Conservation (phyloP, 768 basidiomycete species). For the Leccinum disarticulatum region DNA sequence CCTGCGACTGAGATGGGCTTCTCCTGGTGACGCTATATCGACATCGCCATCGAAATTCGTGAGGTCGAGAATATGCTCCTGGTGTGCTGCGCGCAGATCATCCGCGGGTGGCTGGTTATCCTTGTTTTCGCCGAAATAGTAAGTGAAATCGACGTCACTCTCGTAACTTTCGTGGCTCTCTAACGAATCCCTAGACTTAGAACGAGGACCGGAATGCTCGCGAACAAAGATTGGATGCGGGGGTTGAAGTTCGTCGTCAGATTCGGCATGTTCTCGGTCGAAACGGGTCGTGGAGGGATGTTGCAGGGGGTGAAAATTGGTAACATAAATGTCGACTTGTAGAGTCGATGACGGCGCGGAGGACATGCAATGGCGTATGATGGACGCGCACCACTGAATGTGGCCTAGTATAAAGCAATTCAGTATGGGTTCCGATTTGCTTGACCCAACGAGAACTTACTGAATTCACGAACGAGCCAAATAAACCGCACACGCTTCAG, state of each 20-base stretch:
- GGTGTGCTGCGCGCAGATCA: slow-evolving; percentile 39
- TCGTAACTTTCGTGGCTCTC: slow-evolving; percentile 33
- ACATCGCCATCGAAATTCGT: slow-evolving; percentile 81
- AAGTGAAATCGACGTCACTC: slow-evolving; percentile 42
- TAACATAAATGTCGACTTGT: slow-evolving; percentile 74
- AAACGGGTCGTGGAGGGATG: slow-evolving; percentile 5
- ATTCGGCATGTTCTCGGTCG: slow-evolving; percentile 1
- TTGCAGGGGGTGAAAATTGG: slow-evolving; percentile 43
- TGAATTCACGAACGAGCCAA: slow-evolving; percentile 76
- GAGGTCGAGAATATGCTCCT: slow-evolving; percentile 57
- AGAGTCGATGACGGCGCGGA: slow-evolving; percentile 49
- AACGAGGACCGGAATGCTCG: slow-evolving; percentile 6
- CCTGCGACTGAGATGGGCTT: slow-evolving; percentile 48
- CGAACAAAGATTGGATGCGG: slow-evolving; percentile 35
- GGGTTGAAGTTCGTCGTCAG: slow-evolving; percentile 32
- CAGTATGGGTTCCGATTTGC: not conserved
- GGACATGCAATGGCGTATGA: slow-evolving; percentile 60
- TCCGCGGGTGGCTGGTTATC: slow-evolving; percentile 30
- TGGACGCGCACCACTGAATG: slow-evolving; percentile 72
- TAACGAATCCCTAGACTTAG: slow-evolving; percentile 26
- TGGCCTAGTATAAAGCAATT: slow-evolving; percentile 48
- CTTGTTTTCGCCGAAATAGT: slow-evolving; percentile 39
- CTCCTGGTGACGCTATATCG: slow-evolving; percentile 56
- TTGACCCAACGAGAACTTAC: slow-evolving; percentile 40
- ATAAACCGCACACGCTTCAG: slow-evolving; percentile 66